Base-by-base conservation (phyloP, 441 rosid species). In the Populus hybrid region DNA sequence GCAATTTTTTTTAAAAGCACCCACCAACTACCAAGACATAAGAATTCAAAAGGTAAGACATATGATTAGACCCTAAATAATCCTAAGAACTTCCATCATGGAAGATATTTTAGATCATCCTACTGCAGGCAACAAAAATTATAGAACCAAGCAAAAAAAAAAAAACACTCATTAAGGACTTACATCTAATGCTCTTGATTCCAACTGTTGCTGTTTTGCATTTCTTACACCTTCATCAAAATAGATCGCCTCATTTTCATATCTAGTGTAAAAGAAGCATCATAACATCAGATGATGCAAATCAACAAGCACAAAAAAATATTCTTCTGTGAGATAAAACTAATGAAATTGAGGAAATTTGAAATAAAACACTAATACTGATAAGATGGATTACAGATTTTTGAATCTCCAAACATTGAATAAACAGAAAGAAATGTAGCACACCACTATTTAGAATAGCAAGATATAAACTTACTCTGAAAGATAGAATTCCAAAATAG, bases 201-300 rank as follows among this genome's bases (percentile, higher is more conserved):
- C 89, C 78, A 95, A 72, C 67, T 86, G 82, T 81, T 86, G 73
- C 77, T 86, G 80, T 83, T 87, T 92, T 11, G 84, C 88, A 79
- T 87, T 84, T 86, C 95, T 88, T 69, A 95, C 95, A 84, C 88
- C 89, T 81, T 93, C 94, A 72, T 93, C 95, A 66, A 91, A 95
- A 86, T 91, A 92, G 73, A 83, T 80, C 68, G 97, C 86, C 87
- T 92, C 95, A 72, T 8, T 76, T 54, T 95, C 93, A 73, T 95
- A 93, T 75, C 99, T 92, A 78, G 64, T 38, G 40, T 66, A 78
- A 72, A 75, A 68, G 40, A 77, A 9, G 18, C 12, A 3, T 10
- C 28, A 38, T 8, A 40, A 68, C 9, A 12, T 28, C 35, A 68
- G 18, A 26, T 36, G 10, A 24, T 18, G 30, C 28, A n/a, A 63